Evolutionary conservation across 2,329 filamentous ascomycete genomes (phyloP), one percentile per base, ranked within the genome.

Genomic region (Colletotrichum tropicicola): DNA sequence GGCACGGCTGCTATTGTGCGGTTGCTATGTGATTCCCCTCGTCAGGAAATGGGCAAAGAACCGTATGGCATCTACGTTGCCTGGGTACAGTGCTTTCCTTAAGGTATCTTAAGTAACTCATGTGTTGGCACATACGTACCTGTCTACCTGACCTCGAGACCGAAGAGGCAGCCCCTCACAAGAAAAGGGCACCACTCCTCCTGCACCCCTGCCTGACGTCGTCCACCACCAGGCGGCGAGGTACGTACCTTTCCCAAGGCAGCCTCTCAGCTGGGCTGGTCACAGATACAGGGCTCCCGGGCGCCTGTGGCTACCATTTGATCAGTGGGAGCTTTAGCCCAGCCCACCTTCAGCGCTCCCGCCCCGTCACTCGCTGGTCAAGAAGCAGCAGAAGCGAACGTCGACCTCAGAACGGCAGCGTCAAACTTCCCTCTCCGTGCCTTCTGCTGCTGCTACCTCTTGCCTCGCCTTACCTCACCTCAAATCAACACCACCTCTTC

Each of bases 391-490:
- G 52, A 32, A 17, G 39, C 17, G 39, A 43, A 10, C 19, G 19
- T 19, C 39, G 19, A 19, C 39, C 12, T 43, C n/a, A 43, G 39
- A 43, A 19, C n/a, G 8, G 39, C 39, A 43, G 39, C n/a, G 39
- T 65, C 65, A 67, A 67, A 63, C 59, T 66, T 63, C 59, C 59
- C 47, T 66, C 51, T 52, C 63, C 63, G 32, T 67, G 51, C 58
- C 59, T 49, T 45, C 30, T 45, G 59, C 63, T 43, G 48, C 53
- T 48, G 52, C 63, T 48, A 37, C 53, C 52, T 43, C 59, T n/a
- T n/a, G n/a, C n/a, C 32, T 35, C 9, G 12, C 32, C n/a, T 13
- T 35, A 15, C 32, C 25, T 49, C 27, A 56, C 63, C 43, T 53
- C 47, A 48, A 56, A 66, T 65, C 55, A 65, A 55, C 55, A 60